Conservation (phyloP, 2,329 filamentous ascomycete genomes). For the Nemania serpens region DNA sequence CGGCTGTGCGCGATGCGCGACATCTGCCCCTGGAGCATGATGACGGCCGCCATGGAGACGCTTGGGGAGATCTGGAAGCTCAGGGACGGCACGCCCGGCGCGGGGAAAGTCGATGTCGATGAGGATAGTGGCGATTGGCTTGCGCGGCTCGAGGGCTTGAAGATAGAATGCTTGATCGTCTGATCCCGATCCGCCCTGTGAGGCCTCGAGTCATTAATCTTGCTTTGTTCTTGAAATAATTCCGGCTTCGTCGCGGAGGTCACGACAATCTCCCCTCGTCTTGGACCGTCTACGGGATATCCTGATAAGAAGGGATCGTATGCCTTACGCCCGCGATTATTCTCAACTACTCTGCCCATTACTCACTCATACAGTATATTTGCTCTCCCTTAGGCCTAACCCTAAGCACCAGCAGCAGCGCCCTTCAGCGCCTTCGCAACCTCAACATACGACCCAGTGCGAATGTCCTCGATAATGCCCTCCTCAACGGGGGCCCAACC, state of each 20-base stretch:
- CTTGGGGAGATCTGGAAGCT: constrained; percentile 53
- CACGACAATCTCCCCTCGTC: no score
- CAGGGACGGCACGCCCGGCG: constrained; percentile 40
- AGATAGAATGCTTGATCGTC: constrained; percentile 54
- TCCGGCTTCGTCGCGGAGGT: no score
- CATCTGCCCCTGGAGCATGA: constrained; percentile 56
- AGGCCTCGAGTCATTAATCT: background rate
- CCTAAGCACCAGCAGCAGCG: background rate
- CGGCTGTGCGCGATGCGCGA: constrained; percentile 52
- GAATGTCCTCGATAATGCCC: constrained; percentile 24
- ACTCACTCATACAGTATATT: background rate
- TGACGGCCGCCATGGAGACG: constrained; percentile 55
- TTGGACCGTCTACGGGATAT: no score
- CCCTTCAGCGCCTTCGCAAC: constrained; percentile 16
- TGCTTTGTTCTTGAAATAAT: no score
- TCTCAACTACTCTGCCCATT: no score
- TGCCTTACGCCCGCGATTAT: no score
- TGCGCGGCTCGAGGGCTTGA: constrained; percentile 48
- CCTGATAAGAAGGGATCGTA: no score
- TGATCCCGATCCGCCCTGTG: constrained; percentile 31
- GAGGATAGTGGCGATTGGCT: constrained; percentile 44
- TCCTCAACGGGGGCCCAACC: constrained; percentile 20
- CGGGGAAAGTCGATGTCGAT: background rate
- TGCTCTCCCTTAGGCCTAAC: background rate
- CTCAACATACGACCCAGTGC: constrained; percentile 22